Base-by-base conservation (phyloP, 2,329 filamentous ascomycete species). In the Phialophora expanda region DNA sequence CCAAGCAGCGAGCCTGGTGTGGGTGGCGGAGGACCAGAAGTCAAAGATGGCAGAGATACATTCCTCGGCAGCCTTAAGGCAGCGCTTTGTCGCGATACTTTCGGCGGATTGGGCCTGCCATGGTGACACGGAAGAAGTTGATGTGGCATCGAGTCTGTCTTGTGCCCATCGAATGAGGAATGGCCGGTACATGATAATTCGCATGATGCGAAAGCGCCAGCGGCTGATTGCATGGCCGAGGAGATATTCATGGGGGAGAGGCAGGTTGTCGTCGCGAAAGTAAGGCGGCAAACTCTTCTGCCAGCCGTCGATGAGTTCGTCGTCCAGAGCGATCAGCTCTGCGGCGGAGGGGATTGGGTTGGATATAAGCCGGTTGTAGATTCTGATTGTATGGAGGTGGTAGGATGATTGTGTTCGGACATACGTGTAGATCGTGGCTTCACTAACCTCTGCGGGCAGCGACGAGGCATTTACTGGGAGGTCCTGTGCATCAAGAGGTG, bases 331-430 rank as follows among this genome's bases (percentile, higher is more conserved):
- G 20, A 80, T 64, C 0, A 80, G 77, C 65, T 82, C 79, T 67
- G 79, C 76, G 11, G 79, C 74, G 1, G 79, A 77, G 20, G 79
- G 76, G 44, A 74, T 76, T 12, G 79, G 79, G 46, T 72, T 78
- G 3, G 80, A 80, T 20, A 82, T 80, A 32, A 82, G 74, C 17
- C 78, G 78, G 61, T 80, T 78, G 63, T 81, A 81, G 46, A 81
- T 76, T 62, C 74, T 75, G 44, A 80, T 81, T n/a, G 79, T 80
- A 28, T 77, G 74, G 7, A 80, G 72, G 66, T 82, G 80, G 59
- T 81, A 80, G 32, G 73, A 73, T 8, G 79, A 74, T 69, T 82
- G 80, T 2, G 77, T 77, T 54, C 77, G 78, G 54, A 82, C 71
- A 51, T 78, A 76, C 0, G 78, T 77, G 71, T 82, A 81, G n/a